Evolutionary conservation across 352 stramenopile genomes (phyloP).

Genomic region (Pythium sukuiense): DNA sequence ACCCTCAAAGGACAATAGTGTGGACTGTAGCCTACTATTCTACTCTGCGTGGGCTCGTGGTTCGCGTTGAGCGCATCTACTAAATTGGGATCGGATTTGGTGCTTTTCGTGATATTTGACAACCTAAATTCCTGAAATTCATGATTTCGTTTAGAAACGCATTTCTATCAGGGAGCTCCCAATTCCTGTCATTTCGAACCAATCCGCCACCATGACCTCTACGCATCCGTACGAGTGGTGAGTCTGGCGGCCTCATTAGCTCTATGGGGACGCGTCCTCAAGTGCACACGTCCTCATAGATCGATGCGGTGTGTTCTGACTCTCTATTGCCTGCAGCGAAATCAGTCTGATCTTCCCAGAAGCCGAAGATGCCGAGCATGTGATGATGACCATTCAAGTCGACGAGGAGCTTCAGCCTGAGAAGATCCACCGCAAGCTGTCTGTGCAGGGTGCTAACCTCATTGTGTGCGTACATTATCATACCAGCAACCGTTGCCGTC

Average conservation of each 20-base stretch:
- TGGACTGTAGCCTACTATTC: too few relatives aligned
- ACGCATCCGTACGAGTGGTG: constrained; percentile 84
- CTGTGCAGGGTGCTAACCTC: constrained; percentile 58
- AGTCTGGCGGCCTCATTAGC: neutral
- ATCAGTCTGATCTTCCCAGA: constrained; percentile 68
- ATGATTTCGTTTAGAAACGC: neutral
- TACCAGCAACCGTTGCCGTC: neutral
- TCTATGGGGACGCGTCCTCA: neutral
- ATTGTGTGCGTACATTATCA: constrained; percentile 52
- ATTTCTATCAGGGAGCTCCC: constrained; percentile 6
- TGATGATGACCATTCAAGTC: constrained; percentile 82
- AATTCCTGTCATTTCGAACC: neutral
- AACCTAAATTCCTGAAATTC: neutral
- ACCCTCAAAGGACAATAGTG: too few relatives aligned
- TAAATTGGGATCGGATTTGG: neutral
- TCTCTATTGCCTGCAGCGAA: constrained; percentile 34
- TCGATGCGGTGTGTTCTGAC: neutral
- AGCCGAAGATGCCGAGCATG: constrained; percentile 62
- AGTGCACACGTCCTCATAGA: neutral
- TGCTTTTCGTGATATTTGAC: neutral
- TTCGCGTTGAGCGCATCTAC: too few relatives aligned
- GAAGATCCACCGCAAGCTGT: constrained; percentile 79
- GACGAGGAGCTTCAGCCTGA: constrained; percentile 85
- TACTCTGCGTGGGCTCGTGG: too few relatives aligned
- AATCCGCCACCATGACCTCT: constrained; percentile 33